Conservation (phyloP, 2,329 filamentous ascomycete genomes). For the Neocatenulostroma microsporum region DNA sequence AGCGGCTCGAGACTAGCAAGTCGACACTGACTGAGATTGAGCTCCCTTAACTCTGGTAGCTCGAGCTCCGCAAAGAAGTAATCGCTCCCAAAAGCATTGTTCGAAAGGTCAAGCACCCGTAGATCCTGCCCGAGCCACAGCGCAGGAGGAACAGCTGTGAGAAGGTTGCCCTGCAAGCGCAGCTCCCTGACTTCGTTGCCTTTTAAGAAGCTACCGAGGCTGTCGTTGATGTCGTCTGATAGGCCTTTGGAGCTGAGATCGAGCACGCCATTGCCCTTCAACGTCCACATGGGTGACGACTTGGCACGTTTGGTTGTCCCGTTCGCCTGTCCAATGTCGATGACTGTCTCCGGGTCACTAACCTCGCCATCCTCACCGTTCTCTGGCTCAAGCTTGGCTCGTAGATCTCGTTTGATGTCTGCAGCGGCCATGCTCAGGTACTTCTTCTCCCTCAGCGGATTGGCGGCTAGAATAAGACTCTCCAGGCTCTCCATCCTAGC, state of each 20-base stretch:
- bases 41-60: constrained; percentile 65
- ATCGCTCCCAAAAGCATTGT: constrained; percentile 45
- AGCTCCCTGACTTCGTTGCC: constrained; percentile 48
- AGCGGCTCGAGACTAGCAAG: constrained; percentile 64
- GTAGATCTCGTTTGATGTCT: constrained; percentile 68
- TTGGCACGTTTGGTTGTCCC: background rate
- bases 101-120: constrained; percentile 40
- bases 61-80: constrained; percentile 53
- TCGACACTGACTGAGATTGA: constrained; percentile 68
- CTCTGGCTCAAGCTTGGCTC: constrained; percentile 55
- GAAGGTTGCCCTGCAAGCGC: constrained; percentile 68
- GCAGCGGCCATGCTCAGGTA: constrained; percentile 72
- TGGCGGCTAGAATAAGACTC: constrained; percentile 73
- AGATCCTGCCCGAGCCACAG: constrained; percentile 64
- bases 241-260: constrained; percentile 35
- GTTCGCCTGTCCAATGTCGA: constrained; percentile 11
- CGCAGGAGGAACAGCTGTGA: constrained; percentile 60
- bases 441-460: constrained; percentile 82
- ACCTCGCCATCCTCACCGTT: constrained; percentile 34
- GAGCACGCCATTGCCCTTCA: constrained; percentile 30
- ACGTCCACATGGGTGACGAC: constrained; percentile 19
- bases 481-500: constrained; percentile 70
- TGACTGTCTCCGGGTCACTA: constrained; percentile 19
- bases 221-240: constrained; percentile 32
- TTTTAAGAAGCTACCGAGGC: constrained; percentile 38